Base-by-base conservation (phyloP, 345 rosid species). In the Sapria himalayana region DNA sequence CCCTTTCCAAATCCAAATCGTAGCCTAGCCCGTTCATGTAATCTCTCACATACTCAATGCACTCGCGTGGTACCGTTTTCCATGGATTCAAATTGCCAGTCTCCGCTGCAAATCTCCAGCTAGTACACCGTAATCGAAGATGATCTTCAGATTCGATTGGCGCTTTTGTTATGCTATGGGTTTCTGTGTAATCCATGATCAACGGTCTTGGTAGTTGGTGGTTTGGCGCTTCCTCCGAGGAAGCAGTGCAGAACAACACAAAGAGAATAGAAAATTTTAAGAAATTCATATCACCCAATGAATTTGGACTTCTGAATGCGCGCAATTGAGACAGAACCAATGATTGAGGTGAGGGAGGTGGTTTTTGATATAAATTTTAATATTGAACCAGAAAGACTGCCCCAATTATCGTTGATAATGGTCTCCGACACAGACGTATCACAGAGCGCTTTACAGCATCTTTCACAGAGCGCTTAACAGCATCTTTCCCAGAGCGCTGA, bases 31-130 rank as follows among this genome's bases (percentile, higher is more conserved):
- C 97, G 49, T 25, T 50, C 39, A 78, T 27, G 49, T 86, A 86
- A 13, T 61, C 70, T 50, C 54, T 68, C 12, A 86, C 92, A 37
- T 78, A 86, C 15, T 55, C 79, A 22, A 41, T 61, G 29, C 97
- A 86, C 41, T 81, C 82, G 41, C 7, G 52, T 1, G 94, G 94
- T 35, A 81, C 59, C n/a, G 70, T 66, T 56, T 60, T 69, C 97
- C 97, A 86, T 3, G 89, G 94, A 20, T 56, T 59, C 46, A 78
- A 57, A 50, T 86, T 81, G 52, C 78, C 78, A 11, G 85, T 67
- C 64, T 86, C 94, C 45, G 51, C 94, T 3, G 82, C 63, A 44
- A 81, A 70, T 45, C 97, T 76, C 97, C 97, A 86, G 65, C 91
- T 86, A 7, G 74, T 72, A 49, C 97, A 86, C 52, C 62, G 65